Conservation (phyloP, 2,329 filamentous ascomycete species). For the Thyridium curvatum region DNA sequence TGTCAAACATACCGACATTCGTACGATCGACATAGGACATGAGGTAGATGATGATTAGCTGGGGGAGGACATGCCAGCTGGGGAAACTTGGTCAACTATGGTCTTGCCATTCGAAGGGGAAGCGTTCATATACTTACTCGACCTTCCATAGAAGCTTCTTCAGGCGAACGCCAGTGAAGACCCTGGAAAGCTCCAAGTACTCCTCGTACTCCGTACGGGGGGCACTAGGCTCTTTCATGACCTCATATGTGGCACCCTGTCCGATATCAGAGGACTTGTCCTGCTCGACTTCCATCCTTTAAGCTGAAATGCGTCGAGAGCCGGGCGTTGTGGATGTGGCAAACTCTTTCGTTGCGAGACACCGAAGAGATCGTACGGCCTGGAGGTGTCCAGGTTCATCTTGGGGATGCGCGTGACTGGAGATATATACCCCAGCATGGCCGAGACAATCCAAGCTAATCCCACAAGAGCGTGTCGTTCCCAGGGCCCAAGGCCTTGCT, state of each 20-base stretch:
- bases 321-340: too few relatives aligned
- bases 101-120: not conserved
- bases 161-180: not conserved
- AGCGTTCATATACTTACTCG: not conserved
- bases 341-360: too few relatives aligned
- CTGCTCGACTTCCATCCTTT: not conserved
- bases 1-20: slow-evolving; percentile 1
- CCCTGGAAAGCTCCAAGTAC: not conserved
- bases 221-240: not conserved
- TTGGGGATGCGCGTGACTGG: too few relatives aligned
- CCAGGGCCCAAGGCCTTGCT: too few relatives aligned
- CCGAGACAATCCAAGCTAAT: too few relatives aligned
- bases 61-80: not conserved
- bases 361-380: too few relatives aligned
- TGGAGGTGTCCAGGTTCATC: too few relatives aligned
- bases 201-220: not conserved
- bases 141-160: slow-evolving; percentile 1
- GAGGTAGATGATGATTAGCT: slow-evolving; percentile 1
- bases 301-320: too few relatives aligned
- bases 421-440: too few relatives aligned
- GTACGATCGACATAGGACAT: slow-evolving; percentile 1
- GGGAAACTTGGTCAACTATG: not conserved
- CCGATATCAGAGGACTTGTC: not conserved
- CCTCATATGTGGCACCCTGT: not conserved
- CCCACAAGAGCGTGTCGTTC: too few relatives aligned